A percentile compares a stretch with the other conserved stretches of the same genome.
phyloP scores from a whole-genome alignment of 1,284 basidiomycete species.

The Melanopsichium pennsylvanicum region DNA sequence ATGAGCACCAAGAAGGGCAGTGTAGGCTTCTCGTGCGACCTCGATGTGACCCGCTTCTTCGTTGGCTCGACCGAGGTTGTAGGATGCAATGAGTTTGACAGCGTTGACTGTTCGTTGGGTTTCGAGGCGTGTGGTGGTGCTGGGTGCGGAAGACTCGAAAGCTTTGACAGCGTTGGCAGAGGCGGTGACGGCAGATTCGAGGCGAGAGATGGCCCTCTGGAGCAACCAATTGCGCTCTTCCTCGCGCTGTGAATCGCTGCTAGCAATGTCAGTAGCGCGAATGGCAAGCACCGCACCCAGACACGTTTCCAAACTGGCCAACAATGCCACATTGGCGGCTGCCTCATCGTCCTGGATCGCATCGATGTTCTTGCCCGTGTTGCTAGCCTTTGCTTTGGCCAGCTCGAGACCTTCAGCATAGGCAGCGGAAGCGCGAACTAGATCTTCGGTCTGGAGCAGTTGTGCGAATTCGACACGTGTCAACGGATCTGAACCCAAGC shows the following conservation, averaged over 20 bases:
- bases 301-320: conserved; percentile 45
- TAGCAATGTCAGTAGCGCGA: conserved; percentile 38
- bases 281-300: conserved; percentile 53
- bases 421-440: conserved; percentile 41
- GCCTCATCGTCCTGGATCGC: conserved; percentile 21
- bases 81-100: conserved; percentile 56
- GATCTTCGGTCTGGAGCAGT: conserved; percentile 50
- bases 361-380: conserved; percentile 1
- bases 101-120: conserved; percentile 41
- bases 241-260: conserved; percentile 25
- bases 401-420: conserved; percentile 45
- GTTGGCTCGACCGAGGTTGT: conserved; percentile 61
- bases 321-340: conserved; percentile 27
- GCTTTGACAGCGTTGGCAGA: conserved; percentile 26
- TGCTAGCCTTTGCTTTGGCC: conserved; percentile 14
- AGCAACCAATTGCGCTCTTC: conserved; percentile 43
- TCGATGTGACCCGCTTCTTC: conserved; percentile 47
- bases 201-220: conserved; percentile 38
- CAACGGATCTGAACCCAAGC: conserved; percentile 50
- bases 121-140: conserved; percentile 30
- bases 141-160: conserved; percentile 20
- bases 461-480: conserved; percentile 55
- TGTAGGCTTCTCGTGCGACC: conserved; percentile 59
- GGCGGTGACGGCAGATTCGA: conserved; percentile 43
- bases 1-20: conserved; percentile 55